Evolutionary conservation across 176 grass and related monocot genomes (phyloP), one percentile per base, ranked within the genome.

Genomic region (Elymus sibiricus): DNA sequence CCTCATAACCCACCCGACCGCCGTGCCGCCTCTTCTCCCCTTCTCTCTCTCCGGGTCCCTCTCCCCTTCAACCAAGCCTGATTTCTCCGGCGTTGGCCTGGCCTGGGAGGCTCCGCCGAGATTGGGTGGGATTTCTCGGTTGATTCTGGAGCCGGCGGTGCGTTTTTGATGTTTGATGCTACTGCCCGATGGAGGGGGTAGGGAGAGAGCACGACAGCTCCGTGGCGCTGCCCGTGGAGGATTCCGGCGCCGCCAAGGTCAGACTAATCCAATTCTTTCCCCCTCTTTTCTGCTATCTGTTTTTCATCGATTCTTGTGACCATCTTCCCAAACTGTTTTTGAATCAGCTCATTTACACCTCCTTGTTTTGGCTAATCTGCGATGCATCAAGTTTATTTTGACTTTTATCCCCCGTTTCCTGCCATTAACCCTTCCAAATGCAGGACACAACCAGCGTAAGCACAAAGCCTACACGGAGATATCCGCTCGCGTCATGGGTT

Each of bases 401-500:
- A 7, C 17, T 46, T 40, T 11, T 28, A 24, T 6, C 38, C 5
- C 35, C 21, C 13, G 16, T 72, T 70, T 34, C 19, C 22, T 53
- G 31, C 0, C 12, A 32, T 58, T 44, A 78, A 75, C 29, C 1
- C 34, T 51, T 80, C 11, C 4, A 65, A 88, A 76, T 87, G 53
- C 87, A 97, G 94, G 97, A 93, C 58, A 66, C 37, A 22, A 16
- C 59, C 10, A 64, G 24, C 29, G 42, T 65, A 17, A 85, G 25
- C 83, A 76, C 83, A 55, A 99, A 94, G 77, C 46, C 90, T 26
- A 15, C 87, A 9, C 94, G 92, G 88, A 90, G 90, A 81, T 94
- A 92, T 49, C 97, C 90, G 7, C 92, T 93, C 3, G 58, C 83
- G 4, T 93, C 82, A 77, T 90, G 83, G 97, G 85, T 92, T 65